A percentile compares a stretch with the other conserved stretches of the same genome.
Evolutionary conservation across 768 basidiomycete species (phyloP).

Genomic region (Lactarius hengduanensis): DNA sequence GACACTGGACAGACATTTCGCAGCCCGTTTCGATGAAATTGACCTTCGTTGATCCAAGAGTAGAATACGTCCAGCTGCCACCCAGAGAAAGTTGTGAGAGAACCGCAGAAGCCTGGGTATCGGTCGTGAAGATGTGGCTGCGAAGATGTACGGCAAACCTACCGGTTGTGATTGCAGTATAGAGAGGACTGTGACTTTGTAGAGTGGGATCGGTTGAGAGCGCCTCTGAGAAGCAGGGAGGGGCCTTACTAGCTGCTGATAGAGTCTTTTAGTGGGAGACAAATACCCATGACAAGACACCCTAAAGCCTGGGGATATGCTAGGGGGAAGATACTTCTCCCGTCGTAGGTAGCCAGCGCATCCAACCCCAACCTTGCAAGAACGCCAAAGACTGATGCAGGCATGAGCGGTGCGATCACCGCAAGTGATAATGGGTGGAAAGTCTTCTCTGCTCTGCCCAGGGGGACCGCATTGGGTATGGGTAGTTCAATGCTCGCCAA

Average conservation of each 20-base stretch:
- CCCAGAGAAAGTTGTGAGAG: slow-evolving; percentile 92
- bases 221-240: slow-evolving; percentile 18
- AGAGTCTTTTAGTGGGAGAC: slow-evolving; percentile 64
- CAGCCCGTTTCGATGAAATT: slow-evolving; percentile 59
- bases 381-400: slow-evolving; percentile 81
- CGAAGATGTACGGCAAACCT: slow-evolving; percentile 23
- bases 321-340: slow-evolving; percentile 73
- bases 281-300: slow-evolving; percentile 89
- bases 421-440: slow-evolving; percentile 59
- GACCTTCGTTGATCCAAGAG: slow-evolving; percentile 73
- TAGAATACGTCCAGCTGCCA: slow-evolving; percentile 91
- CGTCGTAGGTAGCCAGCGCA: slow-evolving; percentile 72
- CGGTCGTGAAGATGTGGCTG: slow-evolving; percentile 4
- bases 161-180: slow-evolving; percentile 88
- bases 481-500: slow-evolving; percentile 45
- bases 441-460: slow-evolving; percentile 33
- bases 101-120: slow-evolving; percentile 85
- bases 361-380: slow-evolving; percentile 78
- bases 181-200: slow-evolving; percentile 82
- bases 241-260: slow-evolving; percentile 70
- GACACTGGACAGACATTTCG: slow-evolving; percentile 56
- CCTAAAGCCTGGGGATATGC: slow-evolving; percentile 86
- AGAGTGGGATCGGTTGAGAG: slow-evolving; percentile 1
- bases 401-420: slow-evolving; percentile 69
- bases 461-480: slow-evolving; percentile 38